Evolutionary conservation across 2,329 filamentous ascomycete species (phyloP), one percentile per base, ranked within the genome.

Genomic region (Blastomyces gilchristii): DNA sequence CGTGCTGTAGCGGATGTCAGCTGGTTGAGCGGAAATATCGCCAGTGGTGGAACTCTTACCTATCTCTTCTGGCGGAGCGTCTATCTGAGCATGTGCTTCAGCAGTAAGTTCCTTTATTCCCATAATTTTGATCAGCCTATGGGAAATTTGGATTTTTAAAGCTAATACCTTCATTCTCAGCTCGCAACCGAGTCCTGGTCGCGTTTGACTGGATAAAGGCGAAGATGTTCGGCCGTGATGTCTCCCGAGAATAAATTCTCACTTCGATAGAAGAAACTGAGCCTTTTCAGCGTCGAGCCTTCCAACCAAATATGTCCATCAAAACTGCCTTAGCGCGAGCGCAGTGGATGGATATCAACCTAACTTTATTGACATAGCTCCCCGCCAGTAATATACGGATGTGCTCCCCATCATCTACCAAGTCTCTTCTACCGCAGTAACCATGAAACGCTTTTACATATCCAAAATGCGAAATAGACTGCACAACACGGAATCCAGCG

Each of bases 21-120:
- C 75, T 99, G 94, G 93, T 87, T 95, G 80, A 95, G 94, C 72
- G 94, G 94, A 69, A 99, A 97, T 81, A 84, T 99, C 71, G 93
- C 94, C 66, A 90, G 88, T 56, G 94, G 93, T 74, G 94, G 94
- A 74, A 90, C 88, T 71, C 81, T 97, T 78, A 99, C 94, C 63
- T 99, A 96, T 80, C 85, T 97, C 69, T 99, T 99, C 86, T 99
- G 94, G 94, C 85, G 92, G 76, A 95, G 90, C 74, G 94, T 93
- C 62, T 99, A 99, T 78, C 82, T 99, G 76, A 97, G 91, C 83
- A 99, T 99, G 94, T 97, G 93, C 85, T 99, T 99, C 78, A 97
- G 92, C 86, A 92, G 91, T 94, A 84, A 87, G 90, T 65, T 43
- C 45, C 49, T 31, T 37, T 58, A 11, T 25, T 58, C 60, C 45